Evolutionary conservation across 1,284 basidiomycete genomes (phyloP).

Genomic region (Fomitopsis schrenkii): DNA sequence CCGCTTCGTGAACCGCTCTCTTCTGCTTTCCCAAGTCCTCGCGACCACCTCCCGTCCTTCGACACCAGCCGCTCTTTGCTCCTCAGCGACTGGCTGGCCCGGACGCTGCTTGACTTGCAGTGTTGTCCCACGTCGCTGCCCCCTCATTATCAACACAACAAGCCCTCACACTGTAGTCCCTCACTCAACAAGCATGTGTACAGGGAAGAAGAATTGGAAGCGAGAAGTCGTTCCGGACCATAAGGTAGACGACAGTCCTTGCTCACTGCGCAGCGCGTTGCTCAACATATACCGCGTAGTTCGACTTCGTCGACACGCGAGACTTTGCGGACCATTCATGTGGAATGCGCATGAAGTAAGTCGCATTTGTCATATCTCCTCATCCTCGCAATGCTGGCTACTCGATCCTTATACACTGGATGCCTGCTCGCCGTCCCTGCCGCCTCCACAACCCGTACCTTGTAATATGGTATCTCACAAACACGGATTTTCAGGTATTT

Average conservation of each 20-base stretch:
- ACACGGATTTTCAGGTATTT: constrained; percentile 60
- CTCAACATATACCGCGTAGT: constrained; percentile 46
- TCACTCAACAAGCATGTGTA: constrained; percentile 53
- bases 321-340: constrained; percentile 90
- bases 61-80: constrained; percentile 32
- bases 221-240: constrained; percentile 96
- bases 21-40: constrained; percentile 8
- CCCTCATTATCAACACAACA: constrained; percentile 21
- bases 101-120: constrained; percentile 32
- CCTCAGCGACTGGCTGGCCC: constrained; percentile 65
- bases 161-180: constrained; percentile 18
- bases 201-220: constrained; percentile 79
- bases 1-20: constrained; percentile 3
- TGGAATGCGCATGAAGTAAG: constrained; percentile 82
- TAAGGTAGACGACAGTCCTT: constrained; percentile 56
- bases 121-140: constrained; percentile 25
- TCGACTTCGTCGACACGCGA: constrained; percentile 93
- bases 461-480: not conserved
- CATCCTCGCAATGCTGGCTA: too few relatives aligned
- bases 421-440: not conserved
- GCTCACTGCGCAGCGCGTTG: not conserved
- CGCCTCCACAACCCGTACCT: too few relatives aligned
- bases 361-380: constrained; percentile 11
- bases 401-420: too few relatives aligned
- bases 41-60: constrained; percentile 23